A percentile compares a stretch with the other conserved stretches of the same genome.
phyloP scores from a whole-genome alignment of 73 alveolate species.

The Symbiodinium pilosum region DNA sequence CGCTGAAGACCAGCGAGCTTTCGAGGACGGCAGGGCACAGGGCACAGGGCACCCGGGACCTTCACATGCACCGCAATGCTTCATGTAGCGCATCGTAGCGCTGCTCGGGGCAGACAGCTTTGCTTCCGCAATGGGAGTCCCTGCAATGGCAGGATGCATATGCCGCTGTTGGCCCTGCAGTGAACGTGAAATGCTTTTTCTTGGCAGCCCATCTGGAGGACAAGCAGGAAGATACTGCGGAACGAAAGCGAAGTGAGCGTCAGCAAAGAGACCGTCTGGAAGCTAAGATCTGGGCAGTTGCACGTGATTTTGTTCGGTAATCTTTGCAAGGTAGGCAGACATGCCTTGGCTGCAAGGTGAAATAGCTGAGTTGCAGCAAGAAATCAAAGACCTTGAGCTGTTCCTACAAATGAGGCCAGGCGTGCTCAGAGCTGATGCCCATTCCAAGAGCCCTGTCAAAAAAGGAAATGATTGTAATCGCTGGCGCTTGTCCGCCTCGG shows the following conservation, averaged over 20 bases:
- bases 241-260: constrained; percentile 52
- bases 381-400: constrained; percentile 86
- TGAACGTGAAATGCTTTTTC: no score
- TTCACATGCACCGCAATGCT: background rate
- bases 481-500: no score
- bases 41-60: background rate
- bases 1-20: constrained; percentile 71
- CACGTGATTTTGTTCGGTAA: no score
- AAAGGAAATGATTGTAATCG: no score
- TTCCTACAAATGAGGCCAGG: constrained; percentile 59
- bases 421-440: no score
- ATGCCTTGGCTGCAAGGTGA: constrained; percentile 27
- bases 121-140: background rate
- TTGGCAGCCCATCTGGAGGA: no score
- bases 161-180: background rate
- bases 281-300: no score
- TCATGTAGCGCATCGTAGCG: no score
- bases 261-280: constrained; percentile 48
- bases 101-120: background rate
- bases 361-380: constrained; percentile 85
- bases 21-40: constrained; percentile 47
- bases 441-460: no score
- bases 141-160: background rate
- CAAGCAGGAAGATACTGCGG: constrained; percentile 33
- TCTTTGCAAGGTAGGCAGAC: no score